phyloP scores from a whole-genome alignment of 75 land plant genomes.

The Picea glauca region DNA sequence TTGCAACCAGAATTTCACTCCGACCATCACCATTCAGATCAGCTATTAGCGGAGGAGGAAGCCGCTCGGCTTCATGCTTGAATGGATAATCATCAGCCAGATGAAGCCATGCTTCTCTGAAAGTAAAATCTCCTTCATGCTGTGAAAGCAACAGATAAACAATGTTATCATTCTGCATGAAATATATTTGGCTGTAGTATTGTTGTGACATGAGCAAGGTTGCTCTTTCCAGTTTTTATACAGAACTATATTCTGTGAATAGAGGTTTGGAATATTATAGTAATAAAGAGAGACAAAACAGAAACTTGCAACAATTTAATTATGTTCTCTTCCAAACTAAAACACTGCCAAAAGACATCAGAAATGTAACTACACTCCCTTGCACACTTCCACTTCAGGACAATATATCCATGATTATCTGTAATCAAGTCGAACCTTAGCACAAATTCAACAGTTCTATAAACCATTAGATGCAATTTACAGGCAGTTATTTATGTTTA shows the following conservation, averaged over 20 bases:
- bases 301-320: too few species aligned
- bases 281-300: neutral
- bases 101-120: slow-evolving; percentile 93
- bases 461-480: too few species aligned
- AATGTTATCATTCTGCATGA: too few species aligned
- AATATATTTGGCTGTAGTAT: too few species aligned
- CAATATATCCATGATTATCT: too few species aligned
- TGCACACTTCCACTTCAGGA: too few species aligned
- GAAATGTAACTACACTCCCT: too few species aligned
- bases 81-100: slow-evolving; percentile 75
- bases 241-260: neutral
- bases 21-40: slow-evolving; percentile 97
- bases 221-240: neutral
- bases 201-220: neutral
- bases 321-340: too few species aligned
- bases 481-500: too few species aligned
- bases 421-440: too few species aligned
- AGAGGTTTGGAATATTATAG: neutral
- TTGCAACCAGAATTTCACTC: slow-evolving; percentile 83
- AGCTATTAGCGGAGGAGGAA: slow-evolving; percentile 85
- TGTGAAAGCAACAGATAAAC: slow-evolving; percentile 13
- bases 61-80: slow-evolving; percentile 82
- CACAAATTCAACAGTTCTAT: too few species aligned
- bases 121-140: slow-evolving; percentile 95
- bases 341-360: too few species aligned